Evolutionary conservation across 176 grass and related monocot species (phyloP).

Genomic region (Aegilops tauschii): DNA sequence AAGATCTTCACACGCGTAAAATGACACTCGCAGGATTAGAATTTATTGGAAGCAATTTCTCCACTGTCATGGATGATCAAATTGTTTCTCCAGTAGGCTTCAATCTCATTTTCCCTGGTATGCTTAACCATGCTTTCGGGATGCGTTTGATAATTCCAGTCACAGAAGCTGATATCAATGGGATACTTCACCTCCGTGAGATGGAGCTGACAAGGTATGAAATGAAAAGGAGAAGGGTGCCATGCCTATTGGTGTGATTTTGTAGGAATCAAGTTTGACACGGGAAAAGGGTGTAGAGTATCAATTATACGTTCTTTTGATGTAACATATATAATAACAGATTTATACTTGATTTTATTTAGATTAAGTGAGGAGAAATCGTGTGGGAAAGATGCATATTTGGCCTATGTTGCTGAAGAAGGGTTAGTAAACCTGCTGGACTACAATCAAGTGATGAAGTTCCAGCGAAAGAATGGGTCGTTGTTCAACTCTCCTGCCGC

Average conservation of each 20-base stretch:
- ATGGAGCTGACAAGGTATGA: conserved; percentile 49
- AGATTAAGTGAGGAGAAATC: conserved; percentile 36
- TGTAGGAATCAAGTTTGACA: no score
- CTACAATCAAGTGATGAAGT: no score
- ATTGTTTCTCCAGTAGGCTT: conserved; percentile 47
- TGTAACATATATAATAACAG: neutral
- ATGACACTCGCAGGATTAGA: no score
- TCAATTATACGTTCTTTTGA: neutral
- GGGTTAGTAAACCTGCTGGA: no score
- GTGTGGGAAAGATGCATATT: no score
- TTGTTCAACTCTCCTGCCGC: no score
- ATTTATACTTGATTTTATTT: conserved; percentile 19
- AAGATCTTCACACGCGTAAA: no score
- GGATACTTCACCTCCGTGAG: conserved; percentile 30
- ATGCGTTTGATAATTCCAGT: conserved; percentile 46
- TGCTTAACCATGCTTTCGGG: conserved; percentile 34
- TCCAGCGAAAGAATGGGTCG: no score
- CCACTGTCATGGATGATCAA: conserved; percentile 20
- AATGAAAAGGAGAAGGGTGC: no score
- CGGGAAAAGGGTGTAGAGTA: neutral
- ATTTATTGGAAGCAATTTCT: no score
- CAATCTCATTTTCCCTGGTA: conserved; percentile 52
- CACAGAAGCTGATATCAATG: conserved; percentile 18
- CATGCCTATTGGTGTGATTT: no score
- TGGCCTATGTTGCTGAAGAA: no score